phyloP scores from a whole-genome alignment of 148 eudicot species.

The Vaccinium myrtillus region DNA sequence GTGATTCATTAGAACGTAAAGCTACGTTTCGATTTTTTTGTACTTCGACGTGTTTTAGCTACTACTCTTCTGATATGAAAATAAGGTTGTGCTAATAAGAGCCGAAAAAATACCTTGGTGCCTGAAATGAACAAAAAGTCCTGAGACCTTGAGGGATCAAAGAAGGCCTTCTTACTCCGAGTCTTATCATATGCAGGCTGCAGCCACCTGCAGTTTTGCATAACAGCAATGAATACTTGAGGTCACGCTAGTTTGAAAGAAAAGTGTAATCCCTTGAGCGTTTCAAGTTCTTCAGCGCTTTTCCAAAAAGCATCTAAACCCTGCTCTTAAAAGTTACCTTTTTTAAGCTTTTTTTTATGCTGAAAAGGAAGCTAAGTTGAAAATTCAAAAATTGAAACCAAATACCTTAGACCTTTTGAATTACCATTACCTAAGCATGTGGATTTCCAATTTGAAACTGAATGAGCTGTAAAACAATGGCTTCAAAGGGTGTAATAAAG shows the following conservation, averaged over 20 bases:
- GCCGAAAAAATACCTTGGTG: conserved; percentile 61
- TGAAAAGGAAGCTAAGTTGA: neutral
- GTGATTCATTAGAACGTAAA: too few species aligned
- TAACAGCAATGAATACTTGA: neutral
- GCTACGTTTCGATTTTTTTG: too few species aligned
- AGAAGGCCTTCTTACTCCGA: conserved; percentile 87
- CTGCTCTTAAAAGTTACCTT: neutral
- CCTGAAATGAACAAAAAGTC: conserved; percentile 93
- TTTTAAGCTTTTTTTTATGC: neutral
- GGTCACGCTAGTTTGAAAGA: neutral
- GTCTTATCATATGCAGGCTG: conserved; percentile 73
- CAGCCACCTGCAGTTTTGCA: conserved; percentile 62
- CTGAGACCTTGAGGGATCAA: conserved; percentile 87
- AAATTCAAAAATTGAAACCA: neutral
- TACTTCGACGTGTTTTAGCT: too few species aligned
- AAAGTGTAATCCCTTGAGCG: neutral
- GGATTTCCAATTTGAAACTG: neutral
- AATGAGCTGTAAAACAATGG: neutral
- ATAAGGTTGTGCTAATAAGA: neutral
- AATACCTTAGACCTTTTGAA: neutral
- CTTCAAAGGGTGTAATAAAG: too few species aligned
- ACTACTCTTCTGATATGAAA: too few species aligned
- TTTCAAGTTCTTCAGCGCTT: neutral
- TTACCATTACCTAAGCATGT: neutral
- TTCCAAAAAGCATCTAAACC: neutral